Percentiles rank a stretch among this genome's conserved stretches.
These are phyloP conservation scores for Cronartium quercuum DNA, from an alignment of 1,284 basidiomycete species.

Conservation along the genomic window DNA sequence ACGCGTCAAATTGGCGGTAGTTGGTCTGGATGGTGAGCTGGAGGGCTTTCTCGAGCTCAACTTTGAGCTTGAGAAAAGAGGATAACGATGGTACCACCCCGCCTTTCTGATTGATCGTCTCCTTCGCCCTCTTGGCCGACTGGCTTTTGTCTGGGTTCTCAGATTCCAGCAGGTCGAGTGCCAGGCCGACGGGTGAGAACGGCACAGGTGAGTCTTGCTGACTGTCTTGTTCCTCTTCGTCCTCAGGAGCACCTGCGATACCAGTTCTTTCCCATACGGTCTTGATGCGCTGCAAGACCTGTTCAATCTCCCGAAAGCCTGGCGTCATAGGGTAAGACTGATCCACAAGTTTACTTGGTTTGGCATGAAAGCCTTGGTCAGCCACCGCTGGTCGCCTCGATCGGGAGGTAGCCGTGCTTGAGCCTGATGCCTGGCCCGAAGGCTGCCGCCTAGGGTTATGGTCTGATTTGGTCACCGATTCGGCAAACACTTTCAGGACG, in stretches of 20 bases:
- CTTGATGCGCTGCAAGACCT: constrained; percentile 70
- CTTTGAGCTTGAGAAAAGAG: constrained; percentile 69
- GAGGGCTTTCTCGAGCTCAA: constrained; percentile 66
- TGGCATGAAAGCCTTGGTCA: background rate
- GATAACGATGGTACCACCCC: constrained; percentile 31
- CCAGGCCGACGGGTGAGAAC: constrained; percentile 37
- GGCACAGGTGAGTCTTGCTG: constrained; percentile 66
- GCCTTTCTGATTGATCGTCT: constrained; percentile 51
- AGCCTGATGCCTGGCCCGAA: background rate
- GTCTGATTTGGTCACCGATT: background rate
- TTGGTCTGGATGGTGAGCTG: constrained; percentile 71
- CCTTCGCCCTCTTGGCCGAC: constrained; percentile 29
- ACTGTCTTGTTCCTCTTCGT: background rate
- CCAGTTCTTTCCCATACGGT: constrained; percentile 64
- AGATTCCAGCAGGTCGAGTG: constrained; percentile 25
- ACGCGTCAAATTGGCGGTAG: constrained; percentile 83
- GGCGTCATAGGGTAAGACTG: constrained; percentile 43
- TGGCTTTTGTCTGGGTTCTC: constrained; percentile 15
- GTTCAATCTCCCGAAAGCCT: constrained; percentile 47
- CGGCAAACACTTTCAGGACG: constrained; percentile 15
- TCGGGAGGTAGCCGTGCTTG: background rate
- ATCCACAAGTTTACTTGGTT: constrained; percentile 28
- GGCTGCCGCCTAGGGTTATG: background rate
- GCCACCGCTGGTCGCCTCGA: background rate
- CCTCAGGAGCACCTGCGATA: constrained; percentile 3